Evolutionary conservation across 106 monocot genomes (phyloP), one percentile per base, ranked within the genome.

Genomic region (Platanthera guangdongensis): DNA sequence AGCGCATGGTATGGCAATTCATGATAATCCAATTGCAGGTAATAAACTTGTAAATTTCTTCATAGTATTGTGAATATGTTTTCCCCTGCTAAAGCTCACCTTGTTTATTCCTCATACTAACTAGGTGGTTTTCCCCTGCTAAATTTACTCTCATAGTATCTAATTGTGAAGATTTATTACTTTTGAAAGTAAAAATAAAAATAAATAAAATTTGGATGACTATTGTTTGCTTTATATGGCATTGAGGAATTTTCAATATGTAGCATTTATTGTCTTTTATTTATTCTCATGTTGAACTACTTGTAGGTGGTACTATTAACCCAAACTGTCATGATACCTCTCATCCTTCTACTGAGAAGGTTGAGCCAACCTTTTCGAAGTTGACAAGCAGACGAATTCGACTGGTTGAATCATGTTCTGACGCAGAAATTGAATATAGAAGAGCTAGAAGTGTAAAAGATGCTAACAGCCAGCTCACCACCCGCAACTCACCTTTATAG

Each of bases 391-490:
- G 78, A 80, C 89, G 87, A 83, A 67, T 73, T 52, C 74, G 76
- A 30, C 22, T 82, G 5, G 80, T 79, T 4, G 77, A 82, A 9
- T 91, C 93, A 22, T 88, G 81, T 83, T 97, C 93, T 2, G 97
- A 94, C 81, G 97, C 97, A 47, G 97, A 97, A 74, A 85, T 97
- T 46, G 97, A 94, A 54, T 97, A 91, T 77, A 91, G 91, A 86
- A 86, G 93, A 79, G 89, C 89, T 2, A 91, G 89, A 88, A 97
- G 97, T 79, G 72, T 89, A 75, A 89, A 84, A 79, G 91, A 90
- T 74, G 78, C 80, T 7, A 87, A 83, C 25, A 78, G 75, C 52
- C 51, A 84, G 60, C 74, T 89, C 47, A 80, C 89, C 25, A 80
- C 82, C 83, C 83, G 85, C 22, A 84, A 62, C 74, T 81, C 86